Evolutionary conservation across 176 grass and related monocot species (phyloP), one percentile per base, ranked within the genome.

Genomic region (Chloris gayana): DNA sequence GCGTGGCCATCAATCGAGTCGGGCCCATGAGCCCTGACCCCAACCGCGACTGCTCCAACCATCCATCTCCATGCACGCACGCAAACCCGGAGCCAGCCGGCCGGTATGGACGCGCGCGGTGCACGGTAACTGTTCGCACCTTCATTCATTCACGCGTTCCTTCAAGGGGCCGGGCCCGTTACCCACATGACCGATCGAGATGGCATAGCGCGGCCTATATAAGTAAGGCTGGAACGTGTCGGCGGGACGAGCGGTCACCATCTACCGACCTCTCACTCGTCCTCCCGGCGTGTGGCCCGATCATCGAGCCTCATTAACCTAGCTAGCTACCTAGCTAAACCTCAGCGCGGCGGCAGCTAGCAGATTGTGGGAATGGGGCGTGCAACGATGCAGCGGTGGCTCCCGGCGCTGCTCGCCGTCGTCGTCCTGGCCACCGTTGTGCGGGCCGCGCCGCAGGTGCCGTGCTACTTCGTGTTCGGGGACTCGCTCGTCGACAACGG

Each of bases 401-500:
- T 25, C 26, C 68, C 14, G 69, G 24, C 71, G 69, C 22, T 60
- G 37, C 59, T 88, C 14, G 13, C 80, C 15, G 14, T 88, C 32
- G 17, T 80, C 21, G 14, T 88, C 32, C 6, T 75, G 61, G 86
- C 25, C 14, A 6, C 9, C 47, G 57, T 15, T 5, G 39, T 27
- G 22, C 39, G 63, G 38, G 87, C 9, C n/a, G 74, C 49, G 42
- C 87, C 82, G 0, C 87, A 91, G 82, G 90, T 94, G 62, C 94
- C 94, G 18, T 97, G 94, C 87, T 86, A 94, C 80, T 98, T 91
- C 70, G 69, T 98, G 79, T 94, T 94, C 33, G 95, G 92, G 2
- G 94, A 97, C 69, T 97, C 91, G 31, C 84, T 97, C 6, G 91
- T 97, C 11, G 94, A 97, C 83, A 97, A 94, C 58, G 94, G 94